A percentile compares a stretch with the other conserved stretches of the same genome.
Conservation (phyloP, 164 flowering plant species). For the Macadamia integrifolia region DNA sequence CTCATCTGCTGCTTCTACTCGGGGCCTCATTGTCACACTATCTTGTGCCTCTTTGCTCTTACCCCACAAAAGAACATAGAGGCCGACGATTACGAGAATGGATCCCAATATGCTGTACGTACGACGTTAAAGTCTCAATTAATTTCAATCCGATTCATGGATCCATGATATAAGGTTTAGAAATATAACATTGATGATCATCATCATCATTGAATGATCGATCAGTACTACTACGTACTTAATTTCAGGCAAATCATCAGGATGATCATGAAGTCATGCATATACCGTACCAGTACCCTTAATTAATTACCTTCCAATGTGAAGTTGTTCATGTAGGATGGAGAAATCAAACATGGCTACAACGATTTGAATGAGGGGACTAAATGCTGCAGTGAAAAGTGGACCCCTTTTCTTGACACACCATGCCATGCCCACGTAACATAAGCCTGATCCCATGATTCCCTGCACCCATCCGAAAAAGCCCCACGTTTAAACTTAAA, state of each 20-base stretch:
- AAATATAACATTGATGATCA: no score
- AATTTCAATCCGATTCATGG: neutral
- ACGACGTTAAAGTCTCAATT: neutral
- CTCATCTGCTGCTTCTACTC: constrained; percentile 23
- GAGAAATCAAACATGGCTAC: constrained; percentile 58
- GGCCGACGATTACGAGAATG: constrained; percentile 41
- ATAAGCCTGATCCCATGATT: constrained; percentile 61
- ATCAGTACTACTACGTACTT: no score
- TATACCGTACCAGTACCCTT: no score
- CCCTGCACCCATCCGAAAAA: constrained; percentile 31
- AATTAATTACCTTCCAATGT: constrained; percentile 60
- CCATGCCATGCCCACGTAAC: constrained; percentile 78
- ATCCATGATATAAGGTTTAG: no score
- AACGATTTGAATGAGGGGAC: constrained; percentile 72
- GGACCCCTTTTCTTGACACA: constrained; percentile 85
- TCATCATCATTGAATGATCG: no score
- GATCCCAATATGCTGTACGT: constrained; percentile 59
- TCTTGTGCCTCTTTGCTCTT: constrained; percentile 46
- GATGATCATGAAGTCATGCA: no score
- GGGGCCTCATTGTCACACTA: constrained; percentile 9
- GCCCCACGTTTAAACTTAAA: no score
- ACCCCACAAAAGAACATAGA: constrained; percentile 68
- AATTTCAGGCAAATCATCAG: no score
- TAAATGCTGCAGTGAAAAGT: constrained; percentile 82
- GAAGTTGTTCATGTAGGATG: constrained; percentile 49